These are phyloP conservation scores for Neltuma alba DNA, from an alignment of 306 rosid genomes.

Conservation along the genomic window DNA sequence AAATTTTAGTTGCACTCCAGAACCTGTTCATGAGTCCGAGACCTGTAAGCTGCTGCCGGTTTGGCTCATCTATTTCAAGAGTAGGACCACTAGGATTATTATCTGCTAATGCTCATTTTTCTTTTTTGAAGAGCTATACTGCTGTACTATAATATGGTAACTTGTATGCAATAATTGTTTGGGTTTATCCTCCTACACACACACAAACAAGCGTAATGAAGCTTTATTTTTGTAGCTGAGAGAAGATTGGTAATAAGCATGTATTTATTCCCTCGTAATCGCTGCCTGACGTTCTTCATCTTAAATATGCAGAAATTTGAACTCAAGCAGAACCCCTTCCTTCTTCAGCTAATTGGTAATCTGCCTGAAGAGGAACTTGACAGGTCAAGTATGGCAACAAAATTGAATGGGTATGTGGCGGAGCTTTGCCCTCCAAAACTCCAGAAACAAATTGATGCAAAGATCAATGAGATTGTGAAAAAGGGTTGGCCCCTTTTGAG, in stretches of 20 bases:
- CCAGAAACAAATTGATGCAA: constrained; percentile 75
- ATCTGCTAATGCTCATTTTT: constrained; percentile 13
- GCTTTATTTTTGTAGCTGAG: constrained; percentile 16
- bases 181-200: constrained; percentile 4
- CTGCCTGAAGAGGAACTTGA: constrained; percentile 82
- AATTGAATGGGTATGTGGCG: constrained; percentile 85
- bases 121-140: background rate
- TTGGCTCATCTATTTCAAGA: background rate
- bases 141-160: background rate
- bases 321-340: constrained; percentile 76
- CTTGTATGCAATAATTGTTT: constrained; percentile 12
- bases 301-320: constrained; percentile 79
- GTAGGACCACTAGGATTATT: constrained; percentile 9
- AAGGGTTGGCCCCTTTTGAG: constrained; percentile 97
- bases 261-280: background rate
- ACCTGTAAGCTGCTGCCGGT: background rate
- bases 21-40: background rate
- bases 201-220: background rate
- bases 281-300: constrained; percentile 30
- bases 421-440: constrained; percentile 77
- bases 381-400: constrained; percentile 76
- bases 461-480: constrained; percentile 72
- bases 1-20: background rate
- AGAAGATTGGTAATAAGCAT: background rate
- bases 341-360: constrained; percentile 88